Base-by-base conservation (phyloP, 495 filamentous ascomycete genomes). In the Hapsidospora chrysogenum region DNA sequence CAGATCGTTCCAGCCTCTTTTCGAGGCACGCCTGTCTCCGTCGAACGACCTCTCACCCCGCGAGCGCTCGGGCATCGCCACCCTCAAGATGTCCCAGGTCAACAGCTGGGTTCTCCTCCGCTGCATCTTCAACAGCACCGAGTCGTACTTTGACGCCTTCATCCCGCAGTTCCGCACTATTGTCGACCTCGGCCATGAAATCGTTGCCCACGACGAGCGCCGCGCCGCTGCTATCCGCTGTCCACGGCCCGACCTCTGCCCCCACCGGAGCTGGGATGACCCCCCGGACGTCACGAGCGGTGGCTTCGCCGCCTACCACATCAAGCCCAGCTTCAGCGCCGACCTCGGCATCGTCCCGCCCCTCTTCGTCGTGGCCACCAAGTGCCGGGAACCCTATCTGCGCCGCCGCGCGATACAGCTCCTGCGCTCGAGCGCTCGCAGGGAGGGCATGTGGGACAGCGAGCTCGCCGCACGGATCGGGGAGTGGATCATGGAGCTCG, bases 381-480 rank as follows among this genome's bases (percentile, higher is more conserved):
- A 64, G 39, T 79, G 73, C 46, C 66, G 73, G 10, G 64, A 78
- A 38, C 57, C 64, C 1, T 29, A 47, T 0, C 60, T 70, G 31
- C 57, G 74, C 9, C 54, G 66, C 3, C 59, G 64, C 37, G 74
- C 74, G 4, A 68, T 78, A 29, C 49, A 56, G 34, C 45, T 77
- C 8, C 52, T 79, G 19, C 51, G 56, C 25, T 59, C 57, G 16
- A 58, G 62, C 29, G 62, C 64, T 3, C 53, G 73, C 21, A 59
- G 72, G 42, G 76, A 79, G 52, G 74, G 68, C 13, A 63, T 78
- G 43, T 78, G 66, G 66, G 70, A 78, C 47, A 75, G 70, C 42
- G 50, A 65, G 39, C 48, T 72, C 23, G 60, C 62, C 15, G 69
- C 68, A 5, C 54, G 55, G 2, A 63, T 74, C 39, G 66, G 60